Base-by-base conservation (phyloP, 73 alveolate species). In the Paramecium primaurelia region DNA sequence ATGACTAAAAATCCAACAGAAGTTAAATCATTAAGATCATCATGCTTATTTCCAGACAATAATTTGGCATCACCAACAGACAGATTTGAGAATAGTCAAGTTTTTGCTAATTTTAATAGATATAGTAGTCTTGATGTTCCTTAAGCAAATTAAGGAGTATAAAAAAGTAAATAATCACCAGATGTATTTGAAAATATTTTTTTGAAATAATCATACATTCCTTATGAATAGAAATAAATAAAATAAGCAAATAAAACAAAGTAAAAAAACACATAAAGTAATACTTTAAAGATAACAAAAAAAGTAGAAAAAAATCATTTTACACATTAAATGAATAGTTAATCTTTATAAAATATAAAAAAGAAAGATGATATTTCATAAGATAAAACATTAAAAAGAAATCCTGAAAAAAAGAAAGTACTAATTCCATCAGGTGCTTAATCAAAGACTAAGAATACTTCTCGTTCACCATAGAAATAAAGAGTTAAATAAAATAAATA, bases 121-220 rank as follows among this genome's bases (percentile, higher is more conserved):
- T 54, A 54, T 8, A 54, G 69, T 8, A 54, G 69, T 54, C 69
- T 54, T 22, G 69, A 54, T 54, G 69, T 54, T 4, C 69, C 69
- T 18, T 54, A 54, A 54, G 69, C 69, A 54, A 54, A 22, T 54
- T 14, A 54, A 54, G 69, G 69, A 14, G 36, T n/a, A 6, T 18
- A 54, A 54, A 7, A 54, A 54, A 54, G 85, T 30, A 68, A 68
- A 36, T 11, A 68, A 68, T 68, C 85, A 18, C 69, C 69, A 54
- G 69, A 54, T 54, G 85, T 68, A n/a, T 68, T 68, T 68, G 85
- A 68, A 32, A 68, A 68, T 68, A 68, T 68, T 68, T 68, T 34
- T 36, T 68, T 68, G 49, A 68, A 68, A 68, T 36, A 68, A 68
- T 68, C 85, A 1, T 68, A 68, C 54, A 30, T 68, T 36, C 85